Conservation (phyloP, 768 basidiomycete genomes). For the Crucibulum laeve region DNA sequence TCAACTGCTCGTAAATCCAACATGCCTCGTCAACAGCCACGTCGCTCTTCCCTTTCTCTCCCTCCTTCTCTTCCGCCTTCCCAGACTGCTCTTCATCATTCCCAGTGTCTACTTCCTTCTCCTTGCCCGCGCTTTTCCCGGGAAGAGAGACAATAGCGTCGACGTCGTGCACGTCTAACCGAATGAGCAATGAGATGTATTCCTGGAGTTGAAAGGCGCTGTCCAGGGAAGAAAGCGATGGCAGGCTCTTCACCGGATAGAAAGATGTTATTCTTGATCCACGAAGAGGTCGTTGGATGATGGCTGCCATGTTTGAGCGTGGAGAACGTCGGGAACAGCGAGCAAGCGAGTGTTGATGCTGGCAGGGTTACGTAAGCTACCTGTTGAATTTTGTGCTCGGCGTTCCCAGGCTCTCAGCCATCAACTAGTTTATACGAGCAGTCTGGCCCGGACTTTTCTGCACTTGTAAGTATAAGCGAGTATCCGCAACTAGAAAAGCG, state of each 20-base stretch:
- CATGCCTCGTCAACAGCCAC: slow-evolving; percentile 73
- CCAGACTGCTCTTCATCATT: slow-evolving; percentile 26
- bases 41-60: slow-evolving; percentile 36
- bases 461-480: no score
- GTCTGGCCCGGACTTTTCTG: no score
- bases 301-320: slow-evolving; percentile 30
- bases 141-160: slow-evolving; percentile 78
- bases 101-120: slow-evolving; percentile 16
- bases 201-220: slow-evolving; percentile 95
- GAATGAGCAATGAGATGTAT: slow-evolving; percentile 85
- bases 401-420: no score
- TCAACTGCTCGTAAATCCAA: slow-evolving; percentile 71
- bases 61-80: slow-evolving; percentile 33
- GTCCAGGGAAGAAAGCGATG: slow-evolving; percentile 69
- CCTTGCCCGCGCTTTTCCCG: slow-evolving; percentile 33
- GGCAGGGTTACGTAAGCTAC: no score
- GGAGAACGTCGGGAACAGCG: no score
- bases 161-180: slow-evolving; percentile 85
- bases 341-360: no score
- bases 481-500: no score
- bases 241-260: slow-evolving; percentile 70
- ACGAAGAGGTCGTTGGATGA: slow-evolving; percentile 63
- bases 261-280: slow-evolving; percentile 79
- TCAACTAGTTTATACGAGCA: no score
- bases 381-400: no score